Evolutionary conservation across 768 basidiomycete species (phyloP).

Genomic region (Lyophyllum atratum): DNA sequence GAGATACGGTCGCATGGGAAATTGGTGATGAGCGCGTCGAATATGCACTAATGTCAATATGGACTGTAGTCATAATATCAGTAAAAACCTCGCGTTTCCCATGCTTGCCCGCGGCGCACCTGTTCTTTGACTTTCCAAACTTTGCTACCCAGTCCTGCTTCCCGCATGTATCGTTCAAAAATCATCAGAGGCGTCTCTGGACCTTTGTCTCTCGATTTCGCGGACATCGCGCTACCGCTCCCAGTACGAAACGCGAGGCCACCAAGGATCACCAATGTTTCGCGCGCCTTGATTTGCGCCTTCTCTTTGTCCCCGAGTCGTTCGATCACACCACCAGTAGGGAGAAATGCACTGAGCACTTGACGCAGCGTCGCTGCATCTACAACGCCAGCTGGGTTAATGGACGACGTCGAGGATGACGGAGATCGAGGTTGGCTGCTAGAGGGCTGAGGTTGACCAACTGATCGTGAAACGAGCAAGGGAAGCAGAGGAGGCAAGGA

Average conservation of each 20-base stretch:
- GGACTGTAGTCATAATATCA: slow-evolving; percentile 35
- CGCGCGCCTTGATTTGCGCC: slow-evolving; percentile 72
- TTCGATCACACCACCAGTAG: slow-evolving; percentile 78
- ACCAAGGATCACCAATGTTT: slow-evolving; percentile 74
- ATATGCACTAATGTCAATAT: slow-evolving; percentile 73
- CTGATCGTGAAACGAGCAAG: slow-evolving; percentile 51
- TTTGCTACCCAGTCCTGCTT: slow-evolving; percentile 76
- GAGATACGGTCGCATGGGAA: slow-evolving; percentile 83
- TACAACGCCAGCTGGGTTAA: slow-evolving; percentile 41
- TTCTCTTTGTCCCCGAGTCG: slow-evolving; percentile 83
- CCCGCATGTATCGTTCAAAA: slow-evolving; percentile 74
- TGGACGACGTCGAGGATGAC: slow-evolving; percentile 53
- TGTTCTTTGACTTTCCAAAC: slow-evolving; percentile 87
- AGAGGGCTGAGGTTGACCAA: slow-evolving; percentile 26
- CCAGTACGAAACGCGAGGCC: slow-evolving; percentile 68
- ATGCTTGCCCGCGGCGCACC: slow-evolving; percentile 42
- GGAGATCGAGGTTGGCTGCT: slow-evolving; percentile 43
- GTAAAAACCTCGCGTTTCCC: background rate
- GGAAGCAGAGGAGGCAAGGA: slow-evolving; percentile 69
- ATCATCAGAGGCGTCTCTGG: slow-evolving; percentile 67
- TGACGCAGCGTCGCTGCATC: slow-evolving; percentile 67
- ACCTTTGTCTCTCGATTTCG: slow-evolving; percentile 57
- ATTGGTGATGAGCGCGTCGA: slow-evolving; percentile 67
- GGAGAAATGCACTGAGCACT: slow-evolving; percentile 66
- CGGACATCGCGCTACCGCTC: slow-evolving; percentile 41